phyloP scores from a whole-genome alignment of 495 filamentous ascomycete species.

The Penicillium riverlandense region DNA sequence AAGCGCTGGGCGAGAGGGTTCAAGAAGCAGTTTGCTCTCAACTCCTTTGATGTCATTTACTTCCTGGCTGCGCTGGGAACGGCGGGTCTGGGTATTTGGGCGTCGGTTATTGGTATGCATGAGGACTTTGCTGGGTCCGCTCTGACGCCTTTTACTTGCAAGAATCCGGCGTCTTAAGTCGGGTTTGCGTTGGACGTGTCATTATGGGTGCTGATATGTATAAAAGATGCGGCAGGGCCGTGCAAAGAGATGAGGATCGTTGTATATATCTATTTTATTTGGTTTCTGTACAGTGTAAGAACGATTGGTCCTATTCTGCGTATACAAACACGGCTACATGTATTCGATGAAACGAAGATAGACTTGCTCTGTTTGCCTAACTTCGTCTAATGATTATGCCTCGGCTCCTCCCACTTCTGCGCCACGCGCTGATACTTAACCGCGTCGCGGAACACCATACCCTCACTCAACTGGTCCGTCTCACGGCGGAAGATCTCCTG shows the following conservation, averaged over 20 bases:
- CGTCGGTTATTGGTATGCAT: slow-evolving; percentile 19
- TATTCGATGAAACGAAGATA: not conserved
- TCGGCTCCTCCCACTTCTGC: slow-evolving; percentile 32
- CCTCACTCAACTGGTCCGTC: slow-evolving; percentile 42
- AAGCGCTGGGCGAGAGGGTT: slow-evolving; percentile 39
- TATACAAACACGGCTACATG: no score
- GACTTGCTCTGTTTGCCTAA: not conserved
- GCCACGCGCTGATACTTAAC: slow-evolving; percentile 47
- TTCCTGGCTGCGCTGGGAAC: slow-evolving; percentile 17
- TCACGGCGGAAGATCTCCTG: slow-evolving; percentile 46
- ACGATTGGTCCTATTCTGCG: no score
- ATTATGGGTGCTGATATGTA: no score
- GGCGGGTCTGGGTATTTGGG: slow-evolving; percentile 24
- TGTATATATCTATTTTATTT: no score
- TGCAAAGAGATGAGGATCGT: no score
- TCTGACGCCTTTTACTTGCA: slow-evolving; percentile 12
- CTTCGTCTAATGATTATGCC: slow-evolving; percentile 43
- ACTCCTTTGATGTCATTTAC: slow-evolving; percentile 25
- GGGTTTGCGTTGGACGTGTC: no score
- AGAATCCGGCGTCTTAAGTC: slow-evolving; percentile 7
- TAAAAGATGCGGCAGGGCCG: no score
- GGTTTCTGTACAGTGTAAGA: no score
- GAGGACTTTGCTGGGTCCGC: slow-evolving; percentile 7
- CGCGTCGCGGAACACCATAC: slow-evolving; percentile 45
- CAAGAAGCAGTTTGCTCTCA: slow-evolving; percentile 22